Evolutionary conservation across 2,329 filamentous ascomycete genomes (phyloP).

Genomic region (Fusarium torreyae): DNA sequence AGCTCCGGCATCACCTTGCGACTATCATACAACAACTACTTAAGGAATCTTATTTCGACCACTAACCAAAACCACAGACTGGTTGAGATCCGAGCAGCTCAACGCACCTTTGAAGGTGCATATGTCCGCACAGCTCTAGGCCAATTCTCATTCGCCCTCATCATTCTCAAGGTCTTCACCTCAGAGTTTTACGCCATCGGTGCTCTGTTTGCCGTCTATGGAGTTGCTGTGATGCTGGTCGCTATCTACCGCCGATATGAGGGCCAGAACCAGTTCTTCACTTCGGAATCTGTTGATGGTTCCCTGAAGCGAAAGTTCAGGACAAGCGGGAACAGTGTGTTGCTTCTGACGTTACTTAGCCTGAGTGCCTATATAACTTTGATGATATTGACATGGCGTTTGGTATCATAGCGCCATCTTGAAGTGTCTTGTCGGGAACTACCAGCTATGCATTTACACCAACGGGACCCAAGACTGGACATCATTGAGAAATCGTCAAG

Average conservation of each 20-base stretch:
- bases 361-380: slow-evolving; percentile 71
- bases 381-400: slow-evolving; percentile 68
- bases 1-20: no score
- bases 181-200: slow-evolving; percentile 97
- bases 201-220: slow-evolving; percentile 95
- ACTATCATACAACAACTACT: no score
- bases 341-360: slow-evolving; percentile 70
- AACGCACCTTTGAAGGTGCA: slow-evolving; percentile 96
- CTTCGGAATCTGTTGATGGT: slow-evolving; percentile 55
- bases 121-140: slow-evolving; percentile 95
- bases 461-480: no score
- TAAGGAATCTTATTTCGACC: background rate
- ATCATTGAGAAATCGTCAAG: no score
- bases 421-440: no score
- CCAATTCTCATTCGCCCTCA: slow-evolving; percentile 94
- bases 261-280: slow-evolving; percentile 95
- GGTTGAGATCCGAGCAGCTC: slow-evolving; percentile 93
- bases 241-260: slow-evolving; percentile 89
- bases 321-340: slow-evolving; percentile 75
- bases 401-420: slow-evolving; percentile 50
- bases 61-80: slow-evolving; percentile 64
- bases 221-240: slow-evolving; percentile 85
- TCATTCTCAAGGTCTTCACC: slow-evolving; percentile 94
- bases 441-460: no score
- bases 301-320: slow-evolving; percentile 68